Base-by-base conservation (phyloP, 306 rosid genomes). In the Malus orientalis region DNA sequence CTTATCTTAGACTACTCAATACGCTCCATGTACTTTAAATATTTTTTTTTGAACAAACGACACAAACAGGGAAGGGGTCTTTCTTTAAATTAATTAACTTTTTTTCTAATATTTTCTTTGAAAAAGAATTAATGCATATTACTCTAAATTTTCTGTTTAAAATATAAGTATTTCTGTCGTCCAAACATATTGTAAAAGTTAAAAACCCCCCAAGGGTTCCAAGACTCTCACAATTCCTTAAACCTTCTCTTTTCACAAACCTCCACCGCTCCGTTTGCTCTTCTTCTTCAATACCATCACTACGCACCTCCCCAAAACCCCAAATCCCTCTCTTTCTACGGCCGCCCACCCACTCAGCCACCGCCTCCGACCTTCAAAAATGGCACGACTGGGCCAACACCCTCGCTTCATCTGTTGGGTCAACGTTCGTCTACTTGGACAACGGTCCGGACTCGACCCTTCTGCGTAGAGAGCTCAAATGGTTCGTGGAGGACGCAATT, bases 401-500 rank as follows among this genome's bases (percentile, higher is more conserved):
- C 25, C 83, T 85, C 67, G 83, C 89, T 60, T 73, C 85, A 71
- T 92, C 92, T 13, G 83, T 90, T 69, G 25, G 25, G 73, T 85
- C 97, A 32, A 44, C 91, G 29, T 27, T 92, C 81, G 83, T 74
- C 27, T 78, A 85, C 36, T 76, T 85, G 40, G 96, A 94, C 81
- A 82, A 90, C 30, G 97, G 95, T 15, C 95, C 96, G 12, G 96
- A 90, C 83, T 86, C 90, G 6, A 81, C 71, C 78, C 82, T 87
- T 27, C 42, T 94, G 55, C 69, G 84, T 77, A n/a, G n/a, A 83
- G 97, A 94, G 84, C 91, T 94, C 40, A 89, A 86, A 53, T 94
- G 98, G 97, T 89, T 94, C 62, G n/a, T 86, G 49, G 92, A 94
- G 25, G 98, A 94, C 73, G 92, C 86, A 13, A 75, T 87, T 60